A percentile compares a stretch with the other conserved stretches of the same genome.
Evolutionary conservation across 2,329 filamentous ascomycete genomes (phyloP).

Genomic region (Microthyrium microscopicum): DNA sequence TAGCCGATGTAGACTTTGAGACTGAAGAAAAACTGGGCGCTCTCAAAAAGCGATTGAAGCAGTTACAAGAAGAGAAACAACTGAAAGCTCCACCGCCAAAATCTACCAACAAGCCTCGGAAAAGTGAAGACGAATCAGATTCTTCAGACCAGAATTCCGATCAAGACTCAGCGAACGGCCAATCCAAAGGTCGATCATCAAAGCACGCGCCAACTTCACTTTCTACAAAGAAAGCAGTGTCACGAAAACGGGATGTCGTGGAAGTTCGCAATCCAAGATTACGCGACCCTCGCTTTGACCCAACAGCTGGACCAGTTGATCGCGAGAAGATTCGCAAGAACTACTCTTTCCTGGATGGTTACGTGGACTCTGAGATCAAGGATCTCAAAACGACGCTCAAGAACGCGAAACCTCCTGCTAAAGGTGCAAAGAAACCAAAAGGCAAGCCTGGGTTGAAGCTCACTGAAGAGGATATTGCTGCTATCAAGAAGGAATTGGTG

Average conservation of each 20-base stretch:
- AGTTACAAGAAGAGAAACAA: conserved; percentile 25
- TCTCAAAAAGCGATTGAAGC: conserved; percentile 26
- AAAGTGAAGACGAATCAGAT: neutral
- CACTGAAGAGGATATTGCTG: conserved; percentile 46
- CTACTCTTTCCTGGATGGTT: conserved; percentile 79
- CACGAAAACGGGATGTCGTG: conserved; percentile 61
- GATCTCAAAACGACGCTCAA: conserved; percentile 53
- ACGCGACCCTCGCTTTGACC: conserved; percentile 82
- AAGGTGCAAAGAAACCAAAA: neutral
- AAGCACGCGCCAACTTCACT: conserved; percentile 83
- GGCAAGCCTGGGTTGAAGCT: conserved; percentile 16
- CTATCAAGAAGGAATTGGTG: conserved; percentile 54
- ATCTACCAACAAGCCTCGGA: conserved; percentile 4
- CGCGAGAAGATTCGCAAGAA: conserved; percentile 47
- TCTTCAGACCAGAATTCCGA: conserved; percentile 15
- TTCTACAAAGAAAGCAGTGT: conserved; percentile 69
- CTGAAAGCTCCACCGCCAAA: neutral
- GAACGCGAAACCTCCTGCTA: conserved; percentile 17
- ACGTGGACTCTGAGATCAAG: conserved; percentile 68
- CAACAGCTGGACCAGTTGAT: conserved; percentile 39
- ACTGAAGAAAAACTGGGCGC: conserved; percentile 31
- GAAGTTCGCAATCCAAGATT: conserved; percentile 38
- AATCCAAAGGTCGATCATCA: conserved; percentile 36
- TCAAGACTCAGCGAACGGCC: neutral
- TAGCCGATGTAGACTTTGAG: conserved; percentile 18